Evolutionary conservation across 2,329 filamentous ascomycete genomes (phyloP).

Genomic region (Fusarium euwallaceae): DNA sequence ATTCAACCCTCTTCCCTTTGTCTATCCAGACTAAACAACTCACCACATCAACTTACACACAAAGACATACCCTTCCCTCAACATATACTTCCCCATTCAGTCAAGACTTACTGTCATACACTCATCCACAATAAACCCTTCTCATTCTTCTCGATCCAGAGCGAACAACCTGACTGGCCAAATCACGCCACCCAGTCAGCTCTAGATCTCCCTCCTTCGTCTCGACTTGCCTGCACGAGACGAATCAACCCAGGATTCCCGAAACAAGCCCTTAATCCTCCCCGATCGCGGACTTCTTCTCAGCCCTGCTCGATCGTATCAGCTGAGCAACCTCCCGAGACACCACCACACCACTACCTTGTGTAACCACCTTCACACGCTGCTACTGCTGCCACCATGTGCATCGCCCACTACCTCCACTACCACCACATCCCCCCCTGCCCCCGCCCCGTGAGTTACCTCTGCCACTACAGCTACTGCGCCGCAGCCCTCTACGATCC

Average conservation of each 20-base stretch:
- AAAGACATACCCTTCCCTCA: background rate
- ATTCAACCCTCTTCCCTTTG: background rate
- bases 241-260: background rate
- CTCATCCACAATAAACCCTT: background rate
- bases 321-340: constrained; percentile 44
- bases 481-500: constrained; percentile 50
- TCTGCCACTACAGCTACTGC: constrained; percentile 61
- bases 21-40: background rate
- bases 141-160: background rate
- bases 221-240: background rate
- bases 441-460: constrained; percentile 55
- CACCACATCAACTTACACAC: background rate
- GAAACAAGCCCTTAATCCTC: background rate
- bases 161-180: constrained; percentile 7
- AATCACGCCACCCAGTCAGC: constrained; percentile 4
- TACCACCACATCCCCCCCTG: constrained; percentile 64
- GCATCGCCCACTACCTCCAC: constrained; percentile 64
- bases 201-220: background rate
- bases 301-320: constrained; percentile 28
- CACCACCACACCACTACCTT: constrained; percentile 28
- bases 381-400: constrained; percentile 54
- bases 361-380: constrained; percentile 25
- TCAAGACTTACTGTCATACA: background rate
- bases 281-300: background rate
- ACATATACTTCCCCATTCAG: background rate